Evolutionary conservation across 495 filamentous ascomycete species (phyloP), one percentile per base, ranked within the genome.

Genomic region (Aspergillus sclerotiicarbonarius): DNA sequence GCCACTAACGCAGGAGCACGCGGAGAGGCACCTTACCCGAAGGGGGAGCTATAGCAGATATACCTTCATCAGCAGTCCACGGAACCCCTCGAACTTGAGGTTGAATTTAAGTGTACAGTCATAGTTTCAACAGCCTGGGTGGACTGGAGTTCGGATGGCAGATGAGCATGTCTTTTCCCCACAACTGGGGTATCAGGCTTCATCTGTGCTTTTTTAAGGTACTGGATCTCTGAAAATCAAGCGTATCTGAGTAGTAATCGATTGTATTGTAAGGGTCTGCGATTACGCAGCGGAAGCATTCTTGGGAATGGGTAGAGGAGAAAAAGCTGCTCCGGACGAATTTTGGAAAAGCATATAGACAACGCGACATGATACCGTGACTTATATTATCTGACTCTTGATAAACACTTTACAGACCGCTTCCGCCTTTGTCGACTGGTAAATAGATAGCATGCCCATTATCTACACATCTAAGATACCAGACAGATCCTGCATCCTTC

Each of bases 1-100:
- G 47, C 20, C n/a, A 25, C 30, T 29, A 30, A 21, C 8, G 25
- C 52, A 54, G 43, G 51, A 58, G 56, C 54, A 19, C 46, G 57
- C 25, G 48, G 55, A 52, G 58, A 45, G 19, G 47, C 57, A 53
- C 68, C 63, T 66, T 60, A 60, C 71, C 70, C 32, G 68, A 67
- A 71, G 62, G 59, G 71, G 71, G 71, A 74, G 70, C 67, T 74
- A 67, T 54, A 74, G 51, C 70, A 74, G 71, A 74, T 62, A 50
- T 25, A 50, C 47, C 31, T 31, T 50, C 16, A 31, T 8, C 13
- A 8, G 13, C 13, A 13, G 19, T 44, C 29, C 29, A 30, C 19
- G 20, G 21, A n/a, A n/a, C 18, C 13, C 29, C 31, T 32, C 25
- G 2, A 16, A 12, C 1, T 16, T n/a, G 51, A 43, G 37, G 32